Conservation (phyloP, 768 basidiomycete genomes). For the Suillus fuscotomentosus region DNA sequence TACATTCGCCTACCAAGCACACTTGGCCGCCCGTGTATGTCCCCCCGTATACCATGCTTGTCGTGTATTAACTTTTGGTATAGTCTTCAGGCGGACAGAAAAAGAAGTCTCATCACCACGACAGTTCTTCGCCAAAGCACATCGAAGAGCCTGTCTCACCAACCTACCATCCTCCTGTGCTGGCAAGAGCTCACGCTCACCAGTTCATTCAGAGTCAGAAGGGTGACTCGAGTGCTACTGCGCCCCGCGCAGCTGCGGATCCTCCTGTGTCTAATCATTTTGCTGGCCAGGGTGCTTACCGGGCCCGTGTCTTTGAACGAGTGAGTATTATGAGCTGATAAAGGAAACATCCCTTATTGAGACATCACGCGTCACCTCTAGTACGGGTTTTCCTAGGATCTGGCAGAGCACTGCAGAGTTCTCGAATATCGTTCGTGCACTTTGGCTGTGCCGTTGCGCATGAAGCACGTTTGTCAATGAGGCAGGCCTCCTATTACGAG, state of each 20-base stretch:
- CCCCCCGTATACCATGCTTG: no score
- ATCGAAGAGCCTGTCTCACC: background rate
- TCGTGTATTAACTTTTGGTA: background rate
- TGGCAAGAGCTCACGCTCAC: background rate
- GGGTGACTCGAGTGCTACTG: background rate
- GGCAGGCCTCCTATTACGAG: background rate
- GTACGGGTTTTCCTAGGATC: background rate
- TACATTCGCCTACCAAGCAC: background rate
- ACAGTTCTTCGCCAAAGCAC: background rate
- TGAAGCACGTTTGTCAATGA: background rate
- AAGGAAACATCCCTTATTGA: background rate
- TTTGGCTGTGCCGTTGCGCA: conserved; percentile 1
- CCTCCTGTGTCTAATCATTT: background rate
- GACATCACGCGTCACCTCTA: background rate
- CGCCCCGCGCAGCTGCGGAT: no score
- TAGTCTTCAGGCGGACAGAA: background rate
- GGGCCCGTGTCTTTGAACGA: background rate
- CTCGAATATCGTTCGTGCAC: background rate
- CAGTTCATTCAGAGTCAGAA: background rate
- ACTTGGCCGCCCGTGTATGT: background rate
- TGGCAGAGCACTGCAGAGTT: background rate
- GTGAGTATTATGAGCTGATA: background rate
- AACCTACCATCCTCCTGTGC: background rate
- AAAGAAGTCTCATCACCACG: background rate
- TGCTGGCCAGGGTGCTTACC: background rate